Conservation (phyloP, 345 rosid species). For the Noccaea caerulescens region DNA sequence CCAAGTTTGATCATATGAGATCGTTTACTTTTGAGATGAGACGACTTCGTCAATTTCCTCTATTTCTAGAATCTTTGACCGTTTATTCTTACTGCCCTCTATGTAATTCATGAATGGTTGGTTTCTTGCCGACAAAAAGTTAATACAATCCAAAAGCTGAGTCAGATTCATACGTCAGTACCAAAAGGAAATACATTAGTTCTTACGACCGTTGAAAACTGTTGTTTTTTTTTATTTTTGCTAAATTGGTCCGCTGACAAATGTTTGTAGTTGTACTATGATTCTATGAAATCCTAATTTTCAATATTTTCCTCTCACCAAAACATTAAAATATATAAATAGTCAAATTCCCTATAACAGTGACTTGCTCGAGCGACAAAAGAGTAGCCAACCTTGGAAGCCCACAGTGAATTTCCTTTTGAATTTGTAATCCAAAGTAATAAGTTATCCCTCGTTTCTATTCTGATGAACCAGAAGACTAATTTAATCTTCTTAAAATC, state of each 20-base stretch:
- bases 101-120: conserved; percentile 3
- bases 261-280: neutral
- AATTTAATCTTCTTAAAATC: neutral
- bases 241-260: neutral
- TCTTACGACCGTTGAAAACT: neutral
- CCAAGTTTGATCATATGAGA: conserved; percentile 5
- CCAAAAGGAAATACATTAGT: neutral
- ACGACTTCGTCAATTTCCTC: neutral
- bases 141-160: neutral
- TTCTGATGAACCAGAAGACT: neutral
- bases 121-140: neutral
- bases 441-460: neutral
- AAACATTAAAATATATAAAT: no score
- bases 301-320: no score
- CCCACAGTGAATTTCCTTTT: neutral
- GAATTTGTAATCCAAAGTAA: neutral
- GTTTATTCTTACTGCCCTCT: neutral
- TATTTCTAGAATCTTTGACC: conserved; percentile 12
- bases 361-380: neutral
- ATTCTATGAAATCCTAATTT: neutral
- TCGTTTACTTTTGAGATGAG: conserved; percentile 10
- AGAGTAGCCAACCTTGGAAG: conserved; percentile 3
- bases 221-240: neutral
- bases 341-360: neutral
- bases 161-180: neutral